A percentile compares a stretch with the other conserved stretches of the same genome.
Conservation (phyloP, 163 green algal species). For the Trebouxiophyceae sp. region DNA sequence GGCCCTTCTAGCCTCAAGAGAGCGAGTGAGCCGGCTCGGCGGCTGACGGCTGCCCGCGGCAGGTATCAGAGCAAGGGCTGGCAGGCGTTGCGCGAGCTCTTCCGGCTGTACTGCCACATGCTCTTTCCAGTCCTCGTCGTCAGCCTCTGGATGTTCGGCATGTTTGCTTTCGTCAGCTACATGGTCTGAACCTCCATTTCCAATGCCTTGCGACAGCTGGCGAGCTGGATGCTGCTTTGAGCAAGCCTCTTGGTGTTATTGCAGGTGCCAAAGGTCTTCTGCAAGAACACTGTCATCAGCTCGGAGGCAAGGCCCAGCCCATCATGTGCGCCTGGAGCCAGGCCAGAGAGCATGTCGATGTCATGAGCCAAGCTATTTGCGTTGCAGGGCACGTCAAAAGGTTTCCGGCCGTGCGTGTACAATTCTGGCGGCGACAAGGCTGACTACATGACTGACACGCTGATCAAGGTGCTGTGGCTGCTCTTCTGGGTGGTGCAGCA, state of each 20-base stretch:
- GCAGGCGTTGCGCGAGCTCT: not conserved
- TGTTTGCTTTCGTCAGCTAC: not conserved
- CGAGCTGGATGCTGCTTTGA: no score
- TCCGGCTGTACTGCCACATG: not conserved
- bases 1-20: no score
- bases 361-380: not conserved
- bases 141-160: not conserved
- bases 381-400: conserved; percentile 5
- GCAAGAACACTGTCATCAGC: conserved; percentile 1
- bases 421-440: not conserved
- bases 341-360: not conserved
- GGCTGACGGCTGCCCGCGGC: no score
- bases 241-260: no score
- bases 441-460: not conserved
- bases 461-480: conserved; percentile 22
- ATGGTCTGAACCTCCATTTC: no score
- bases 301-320: not conserved
- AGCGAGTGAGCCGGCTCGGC: no score
- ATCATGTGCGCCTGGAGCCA: not conserved
- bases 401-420: conserved; percentile 8
- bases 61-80: not conserved
- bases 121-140: not conserved
- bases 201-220: no score
- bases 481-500: conserved; percentile 24
- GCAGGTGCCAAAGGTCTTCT: not conserved